Base-by-base conservation (phyloP, 1,139 yeast species). In the Magnusiomyces sp. region DNA sequence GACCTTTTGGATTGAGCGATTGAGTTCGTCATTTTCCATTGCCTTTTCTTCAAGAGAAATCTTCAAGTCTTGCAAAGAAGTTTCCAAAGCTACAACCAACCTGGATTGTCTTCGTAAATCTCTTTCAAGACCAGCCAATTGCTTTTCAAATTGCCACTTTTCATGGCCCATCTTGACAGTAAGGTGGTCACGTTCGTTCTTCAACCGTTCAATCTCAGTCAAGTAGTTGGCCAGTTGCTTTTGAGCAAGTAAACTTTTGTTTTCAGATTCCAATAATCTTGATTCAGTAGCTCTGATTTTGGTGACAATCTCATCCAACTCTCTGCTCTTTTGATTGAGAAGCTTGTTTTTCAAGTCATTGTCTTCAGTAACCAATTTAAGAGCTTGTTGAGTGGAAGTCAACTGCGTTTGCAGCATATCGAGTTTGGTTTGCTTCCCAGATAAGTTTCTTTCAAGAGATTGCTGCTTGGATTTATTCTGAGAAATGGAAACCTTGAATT, bases 21-120 rank as follows among this genome's bases (percentile, higher is more conserved):
- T 59, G 31, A 65, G 58, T 47, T 64, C 68, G 49, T 67, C 70
- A 53, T 65, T 67, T 49, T 67, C 71, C 62, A 67, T 62, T 11
- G 65, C 65, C 53, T 63, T 62, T 46, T 67, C 70, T 50, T 67
- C 70, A 11, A 67, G 54, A 2, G 69, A 59, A 39, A 67, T 58
- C 52, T 67, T 66, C 46, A 65, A 57, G 45, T 67, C 71, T 46
- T 64, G 67, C 31, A 66, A 50, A 11, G 60, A 55, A 2, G 66
- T 57, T 41, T 62, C 66, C 31, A 66, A 58, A 5, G 62, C 61
- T 2, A 60, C 53, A 34, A 60, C 55, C 10, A 57, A 48, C 33
- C 61, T 53, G 40, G 55, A 57, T 14, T 58, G 53, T 4, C 64
- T 56, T 29, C 66, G 59, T 34, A 56, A 55, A 23, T 59, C 67